Conservation (phyloP, 176 grass and related monocot genomes). For the Eragrostis curvula region DNA sequence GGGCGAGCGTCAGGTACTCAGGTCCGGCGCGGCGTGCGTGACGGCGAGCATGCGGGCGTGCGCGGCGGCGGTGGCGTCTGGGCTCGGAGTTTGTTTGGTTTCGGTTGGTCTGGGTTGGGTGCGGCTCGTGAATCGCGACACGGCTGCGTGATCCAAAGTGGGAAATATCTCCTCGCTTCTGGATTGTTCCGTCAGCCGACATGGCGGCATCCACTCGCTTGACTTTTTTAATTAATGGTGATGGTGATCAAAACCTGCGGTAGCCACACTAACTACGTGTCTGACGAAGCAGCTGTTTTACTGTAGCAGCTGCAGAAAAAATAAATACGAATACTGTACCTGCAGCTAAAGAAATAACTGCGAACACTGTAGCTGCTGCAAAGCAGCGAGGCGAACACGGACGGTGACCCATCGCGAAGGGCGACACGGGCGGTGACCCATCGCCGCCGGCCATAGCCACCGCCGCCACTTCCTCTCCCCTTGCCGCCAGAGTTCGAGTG, state of each 20-base stretch:
- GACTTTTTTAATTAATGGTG: neutral
- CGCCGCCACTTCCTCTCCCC: too few relatives aligned
- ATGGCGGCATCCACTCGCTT: neutral
- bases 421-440: too few relatives aligned
- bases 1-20: neutral
- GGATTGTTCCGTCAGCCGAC: neutral
- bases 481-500: too few relatives aligned
- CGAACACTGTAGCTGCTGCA: too few relatives aligned
- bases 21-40: neutral
- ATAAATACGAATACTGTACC: too few relatives aligned
- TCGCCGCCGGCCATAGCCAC: too few relatives aligned
- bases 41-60: too few relatives aligned
- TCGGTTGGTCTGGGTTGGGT: neutral
- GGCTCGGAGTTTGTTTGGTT: neutral
- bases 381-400: too few relatives aligned
- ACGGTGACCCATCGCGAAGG: too few relatives aligned
- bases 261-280: neutral
- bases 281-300: too few relatives aligned
- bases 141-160: neutral
- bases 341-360: too few relatives aligned
- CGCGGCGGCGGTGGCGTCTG: neutral
- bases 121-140: neutral
- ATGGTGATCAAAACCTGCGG: neutral
- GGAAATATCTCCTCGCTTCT: neutral
- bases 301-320: too few relatives aligned